Conservation (phyloP, 768 basidiomycete species). For the Collybia sp. region DNA sequence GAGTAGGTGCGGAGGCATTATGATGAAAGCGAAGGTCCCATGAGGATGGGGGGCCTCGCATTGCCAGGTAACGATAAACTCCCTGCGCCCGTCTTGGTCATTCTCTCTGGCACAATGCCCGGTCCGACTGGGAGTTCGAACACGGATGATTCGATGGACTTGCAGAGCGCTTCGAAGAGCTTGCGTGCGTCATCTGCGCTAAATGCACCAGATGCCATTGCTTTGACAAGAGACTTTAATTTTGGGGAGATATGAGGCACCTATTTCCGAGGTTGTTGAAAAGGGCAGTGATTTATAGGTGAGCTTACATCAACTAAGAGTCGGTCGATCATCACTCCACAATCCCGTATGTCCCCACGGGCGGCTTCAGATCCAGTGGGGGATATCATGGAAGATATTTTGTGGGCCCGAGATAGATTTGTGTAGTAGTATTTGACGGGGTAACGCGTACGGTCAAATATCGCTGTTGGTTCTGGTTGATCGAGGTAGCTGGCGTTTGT, state of each 20-base stretch:
- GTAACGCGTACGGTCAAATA: constrained; percentile 14
- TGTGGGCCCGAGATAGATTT: constrained; percentile 20
- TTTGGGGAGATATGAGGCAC: constrained; percentile 35
- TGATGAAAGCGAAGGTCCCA: too few relatives aligned
- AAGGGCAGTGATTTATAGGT: neutral
- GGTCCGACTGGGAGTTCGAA: constrained; percentile 24
- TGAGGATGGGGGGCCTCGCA: too few relatives aligned
- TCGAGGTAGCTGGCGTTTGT: neutral
- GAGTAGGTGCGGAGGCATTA: too few relatives aligned
- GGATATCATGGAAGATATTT: constrained; percentile 11
- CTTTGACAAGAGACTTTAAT: constrained; percentile 37
- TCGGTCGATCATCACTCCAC: constrained; percentile 31
- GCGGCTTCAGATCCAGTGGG: constrained; percentile 11
- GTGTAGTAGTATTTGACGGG: constrained; percentile 25
- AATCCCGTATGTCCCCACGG: constrained; percentile 33
- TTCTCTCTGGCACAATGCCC: too few relatives aligned
- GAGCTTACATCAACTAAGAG: constrained; percentile 28
- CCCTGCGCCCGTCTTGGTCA: too few relatives aligned
- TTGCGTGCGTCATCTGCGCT: constrained; percentile 45
- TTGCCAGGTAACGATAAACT: too few relatives aligned
- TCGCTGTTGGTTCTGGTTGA: neutral
- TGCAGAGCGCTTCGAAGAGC: constrained; percentile 45
- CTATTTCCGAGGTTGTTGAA: constrained; percentile 15
- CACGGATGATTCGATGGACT: constrained; percentile 33
- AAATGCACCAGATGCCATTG: constrained; percentile 44